Base-by-base conservation (phyloP, 495 filamentous ascomycete species). In the Rhizodiscina lignyota region DNA sequence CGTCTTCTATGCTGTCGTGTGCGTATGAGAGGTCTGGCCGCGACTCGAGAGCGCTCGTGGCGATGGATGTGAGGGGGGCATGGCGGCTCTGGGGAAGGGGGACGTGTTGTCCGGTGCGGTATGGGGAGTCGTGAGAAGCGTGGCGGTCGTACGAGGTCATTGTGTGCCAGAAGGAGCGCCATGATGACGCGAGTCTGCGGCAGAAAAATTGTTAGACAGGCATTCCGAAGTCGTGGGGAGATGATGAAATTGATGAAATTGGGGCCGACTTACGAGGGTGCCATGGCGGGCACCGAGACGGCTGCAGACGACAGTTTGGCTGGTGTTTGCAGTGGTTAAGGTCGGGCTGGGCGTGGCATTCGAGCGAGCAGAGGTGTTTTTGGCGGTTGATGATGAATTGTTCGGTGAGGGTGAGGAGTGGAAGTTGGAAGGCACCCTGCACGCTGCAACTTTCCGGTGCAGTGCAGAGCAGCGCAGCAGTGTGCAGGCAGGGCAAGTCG, bases 91-190 rank as follows among this genome's bases (percentile, higher is more conserved):
- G 56, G 6, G 56, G 48, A 18, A 61, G 49, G 22, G 55, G 44
- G 28, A 46, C 48, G 39, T 49, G 44, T 18, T 41, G 44, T 38
- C 51, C 54, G 30, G 52, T 53, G 30, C 58, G 55, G 40, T 58
- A 61, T 26, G 58, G 54, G 21, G 58, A 59, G 45, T 61, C 52
- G 51, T 52, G 52, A 4, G 55, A 56, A 38, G 58, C 58, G 34
- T 61, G 58, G n/a, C 58, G 58, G 50, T 61, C 58, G 23, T 58
- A 49, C 30, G 56, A 59, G 40, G 84, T 93, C 83, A 94, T 89
- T 35, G 83, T 79, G 67, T 96, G 87, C 87, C 87, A 94, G 60
- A 94, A 83, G 43, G 79, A 80, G 45, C 72, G 70, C 58, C 80
- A 73, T 56, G 69, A 61, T 35, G 63, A 62, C 37, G 66, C 64